Percentiles rank a stretch among this genome's conserved stretches.
phyloP scores from a whole-genome alignment of 192 early-diverging fungal genomes.

The Geranomyces variabilis region DNA sequence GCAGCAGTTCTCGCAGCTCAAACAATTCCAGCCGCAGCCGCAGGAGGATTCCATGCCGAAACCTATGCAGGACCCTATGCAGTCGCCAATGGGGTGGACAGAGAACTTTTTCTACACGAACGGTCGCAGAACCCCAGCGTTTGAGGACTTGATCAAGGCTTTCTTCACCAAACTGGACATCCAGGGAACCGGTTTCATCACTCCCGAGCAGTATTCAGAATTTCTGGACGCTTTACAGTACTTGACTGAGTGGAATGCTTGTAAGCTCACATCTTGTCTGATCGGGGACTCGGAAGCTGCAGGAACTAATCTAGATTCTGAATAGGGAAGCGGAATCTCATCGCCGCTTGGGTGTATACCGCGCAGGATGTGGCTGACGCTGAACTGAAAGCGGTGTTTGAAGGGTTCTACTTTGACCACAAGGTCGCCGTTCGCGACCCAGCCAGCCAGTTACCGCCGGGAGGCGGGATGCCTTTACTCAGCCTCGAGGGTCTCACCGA shows the following conservation, averaged over 20 bases:
- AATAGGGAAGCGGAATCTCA: not conserved
- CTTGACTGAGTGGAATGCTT: constrained; percentile 3
- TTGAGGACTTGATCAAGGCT: not conserved
- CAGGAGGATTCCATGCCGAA: too few species aligned
- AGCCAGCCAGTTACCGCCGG: not conserved
- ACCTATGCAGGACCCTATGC: too few species aligned
- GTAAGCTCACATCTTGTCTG: not conserved
- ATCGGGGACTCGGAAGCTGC: not conserved
- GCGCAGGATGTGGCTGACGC: not conserved
- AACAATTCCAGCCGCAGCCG: too few species aligned
- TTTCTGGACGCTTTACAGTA: not conserved
- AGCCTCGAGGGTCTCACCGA: constrained; percentile 2
- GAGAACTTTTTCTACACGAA: not conserved
- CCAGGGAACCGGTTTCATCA: not conserved
- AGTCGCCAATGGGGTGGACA: not conserved
- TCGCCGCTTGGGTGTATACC: not conserved
- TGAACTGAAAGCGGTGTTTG: not conserved
- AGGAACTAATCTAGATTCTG: not conserved
- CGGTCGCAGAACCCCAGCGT: not conserved
- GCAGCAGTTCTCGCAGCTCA: too few species aligned
- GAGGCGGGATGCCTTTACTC: constrained; percentile 2
- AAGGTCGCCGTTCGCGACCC: not conserved
- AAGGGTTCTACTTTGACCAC: constrained; percentile 3
- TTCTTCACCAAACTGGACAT: not conserved
- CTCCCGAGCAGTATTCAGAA: not conserved